These are phyloP conservation scores for Rhizodiscina lignyota DNA, from an alignment of 495 filamentous ascomycete genomes.

Conservation along the genomic window DNA sequence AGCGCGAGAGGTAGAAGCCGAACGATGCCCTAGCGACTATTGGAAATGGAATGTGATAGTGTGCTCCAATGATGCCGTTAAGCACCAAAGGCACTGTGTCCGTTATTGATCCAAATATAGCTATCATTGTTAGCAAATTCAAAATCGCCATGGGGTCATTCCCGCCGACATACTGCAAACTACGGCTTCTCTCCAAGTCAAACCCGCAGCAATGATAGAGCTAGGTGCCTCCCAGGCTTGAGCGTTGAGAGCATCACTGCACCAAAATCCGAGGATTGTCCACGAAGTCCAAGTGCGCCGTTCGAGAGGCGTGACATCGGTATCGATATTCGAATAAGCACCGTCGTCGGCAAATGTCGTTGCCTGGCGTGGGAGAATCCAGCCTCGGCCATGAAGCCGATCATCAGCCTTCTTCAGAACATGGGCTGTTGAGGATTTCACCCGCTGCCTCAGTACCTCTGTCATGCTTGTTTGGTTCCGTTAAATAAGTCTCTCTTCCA, in stretches of 20 bases:
- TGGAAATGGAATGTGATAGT: slow-evolving; percentile 27
- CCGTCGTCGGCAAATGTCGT: slow-evolving; percentile 23
- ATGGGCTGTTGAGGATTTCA: no score
- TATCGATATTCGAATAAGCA: slow-evolving; percentile 26
- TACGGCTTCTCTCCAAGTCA: slow-evolving; percentile 31
- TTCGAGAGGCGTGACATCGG: slow-evolving; percentile 28
- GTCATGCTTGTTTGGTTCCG: no score
- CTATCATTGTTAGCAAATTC: slow-evolving; percentile 6
- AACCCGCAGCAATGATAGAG: slow-evolving; percentile 32
- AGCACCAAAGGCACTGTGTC: slow-evolving; percentile 28
- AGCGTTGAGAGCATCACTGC: slow-evolving; percentile 28
- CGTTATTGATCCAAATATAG: slow-evolving; percentile 21
- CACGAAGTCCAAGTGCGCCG: slow-evolving; percentile 23
- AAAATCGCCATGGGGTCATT: slow-evolving; percentile 10
- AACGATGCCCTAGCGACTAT: slow-evolving; percentile 26
- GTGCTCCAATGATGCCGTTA: slow-evolving; percentile 31
- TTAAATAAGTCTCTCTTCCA: no score
- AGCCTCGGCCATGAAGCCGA: no score
- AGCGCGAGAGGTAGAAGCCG: slow-evolving; percentile 17
- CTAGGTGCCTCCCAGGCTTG: slow-evolving; percentile 45
- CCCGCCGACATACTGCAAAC: slow-evolving; percentile 22
- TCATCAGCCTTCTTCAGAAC: no score
- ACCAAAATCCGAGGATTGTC: slow-evolving; percentile 32
- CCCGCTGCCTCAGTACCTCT: no score
- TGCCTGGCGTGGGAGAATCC: slow-evolving; percentile 23